Base-by-base conservation (phyloP, 2,329 filamentous ascomycete genomes). In the Botryotinia calthae region DNA sequence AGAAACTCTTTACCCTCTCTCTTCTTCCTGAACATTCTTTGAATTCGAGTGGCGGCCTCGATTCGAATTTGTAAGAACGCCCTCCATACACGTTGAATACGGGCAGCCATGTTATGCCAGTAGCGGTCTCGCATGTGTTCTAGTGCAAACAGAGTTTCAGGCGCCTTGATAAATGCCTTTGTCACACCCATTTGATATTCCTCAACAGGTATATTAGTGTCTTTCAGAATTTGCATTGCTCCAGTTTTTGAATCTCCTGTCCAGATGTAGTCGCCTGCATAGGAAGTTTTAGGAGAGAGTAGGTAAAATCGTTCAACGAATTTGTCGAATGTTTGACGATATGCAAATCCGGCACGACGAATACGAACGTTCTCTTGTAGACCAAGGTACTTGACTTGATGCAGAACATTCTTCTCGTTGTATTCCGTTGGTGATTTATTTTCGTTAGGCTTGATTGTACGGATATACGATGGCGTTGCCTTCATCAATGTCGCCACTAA, bases 351-450 rank as follows among this genome's bases (percentile, higher is more conserved):
- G 75, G 96, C 96, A 81, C 96, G 90, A 77, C 96, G 92, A 82
- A 99, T 99, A 63, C 96, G 92, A 58, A 99, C 96, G 87, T 99
- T 99, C 84, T 99, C 96, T 82, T 98, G 95, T n/a, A 99, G 86
- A 89, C 96, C 96, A 22, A 99, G 91, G 79, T 99, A 99, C 81
- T 99, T 98, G 87, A 98, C 94, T 82, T 99, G 96, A 86, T 99
- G 96, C 79, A 98, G 87, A 31, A 99, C 96, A 78, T 98, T 98
- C 44, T 90, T 90, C 31, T 88, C 87, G 78, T 97, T 98, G 82
- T 97, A 99, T 81, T 99, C 96, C 18, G 90, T 91, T 0, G 94
- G 92, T 4, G 95, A 97, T 83, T 98, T 99, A 85, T 98, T 98
- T 83, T 99, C 96, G 84, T 99, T 99, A 2, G 96, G 96, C 84